Evolutionary conservation across 768 basidiomycete species (phyloP).

Genomic region (Udeniomyces megalosporus): DNA sequence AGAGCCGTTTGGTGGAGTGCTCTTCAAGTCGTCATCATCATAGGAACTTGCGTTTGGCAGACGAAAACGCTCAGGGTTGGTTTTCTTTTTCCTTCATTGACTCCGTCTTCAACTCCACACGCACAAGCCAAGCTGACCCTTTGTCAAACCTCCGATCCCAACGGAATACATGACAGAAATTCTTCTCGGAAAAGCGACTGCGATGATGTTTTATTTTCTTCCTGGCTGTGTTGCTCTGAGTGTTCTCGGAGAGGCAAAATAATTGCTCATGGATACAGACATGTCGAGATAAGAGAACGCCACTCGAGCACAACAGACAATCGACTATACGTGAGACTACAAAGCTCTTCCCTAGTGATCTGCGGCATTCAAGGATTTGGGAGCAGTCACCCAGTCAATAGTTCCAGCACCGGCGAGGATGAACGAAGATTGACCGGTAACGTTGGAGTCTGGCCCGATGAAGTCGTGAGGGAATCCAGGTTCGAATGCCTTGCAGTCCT

Average conservation of each 20-base stretch:
- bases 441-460: slow-evolving; percentile 1
- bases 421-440: no score
- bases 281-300: no score
- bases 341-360: no score
- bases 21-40: slow-evolving; percentile 64
- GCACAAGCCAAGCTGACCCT: not conserved
- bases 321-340: no score
- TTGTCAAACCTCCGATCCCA: not conserved
- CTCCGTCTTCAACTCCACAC: not conserved
- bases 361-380: no score
- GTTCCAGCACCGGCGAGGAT: no score
- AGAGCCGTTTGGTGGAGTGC: slow-evolving; percentile 89
- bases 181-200: slow-evolving; percentile 17
- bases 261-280: no score
- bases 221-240: no score
- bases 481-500: slow-evolving; percentile 4
- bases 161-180: not conserved
- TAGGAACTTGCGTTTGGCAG: slow-evolving; percentile 84
- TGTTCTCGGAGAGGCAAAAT: no score
- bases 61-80: slow-evolving; percentile 69
- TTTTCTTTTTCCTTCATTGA: not conserved
- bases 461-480: slow-evolving; percentile 6
- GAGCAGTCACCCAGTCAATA: no score
- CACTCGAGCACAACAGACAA: no score
- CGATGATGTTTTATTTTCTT: no score